Evolutionary conservation across 768 basidiomycete genomes (phyloP).

Genomic region (Ramaria sp.): DNA sequence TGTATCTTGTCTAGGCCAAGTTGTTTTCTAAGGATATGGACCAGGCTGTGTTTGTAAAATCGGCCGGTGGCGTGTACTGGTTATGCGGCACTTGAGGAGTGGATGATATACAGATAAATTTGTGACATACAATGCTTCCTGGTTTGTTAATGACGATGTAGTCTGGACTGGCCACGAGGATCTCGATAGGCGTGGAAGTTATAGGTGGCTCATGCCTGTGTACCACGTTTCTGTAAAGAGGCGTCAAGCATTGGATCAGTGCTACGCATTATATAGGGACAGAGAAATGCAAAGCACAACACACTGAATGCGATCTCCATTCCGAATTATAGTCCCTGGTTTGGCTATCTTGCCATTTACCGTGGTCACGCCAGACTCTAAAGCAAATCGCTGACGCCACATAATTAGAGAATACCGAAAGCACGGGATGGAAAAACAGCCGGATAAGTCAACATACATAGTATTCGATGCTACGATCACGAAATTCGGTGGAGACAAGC

Average conservation of each 20-base stretch:
- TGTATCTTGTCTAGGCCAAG: conserved; percentile 75
- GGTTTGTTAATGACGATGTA: conserved; percentile 96
- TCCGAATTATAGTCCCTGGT: conserved; percentile 66
- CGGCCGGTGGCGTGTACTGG: conserved; percentile 90
- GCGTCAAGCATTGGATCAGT: neutral
- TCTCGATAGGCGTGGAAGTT: conserved; percentile 67
- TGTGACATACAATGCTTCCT: conserved; percentile 73
- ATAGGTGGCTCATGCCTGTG: conserved; percentile 98
- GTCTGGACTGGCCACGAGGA: conserved; percentile 63
- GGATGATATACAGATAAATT: neutral
- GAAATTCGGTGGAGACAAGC: conserved; percentile 87
- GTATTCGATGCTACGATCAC: conserved; percentile 90
- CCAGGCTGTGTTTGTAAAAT: conserved; percentile 80
- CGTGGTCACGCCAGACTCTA: conserved; percentile 92
- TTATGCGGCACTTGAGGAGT: conserved; percentile 26
- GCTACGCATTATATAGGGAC: neutral
- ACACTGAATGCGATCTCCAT: conserved; percentile 88
- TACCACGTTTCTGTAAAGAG: conserved; percentile 62
- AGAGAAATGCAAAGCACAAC: conserved; percentile 19
- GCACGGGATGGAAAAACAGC: neutral
- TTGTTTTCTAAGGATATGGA: conserved; percentile 77
- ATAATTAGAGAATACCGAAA: neutral
- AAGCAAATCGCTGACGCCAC: conserved; percentile 43
- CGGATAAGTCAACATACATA: conserved; percentile 54
- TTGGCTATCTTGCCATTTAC: conserved; percentile 84